phyloP scores from a whole-genome alignment of 306 rosid species.

The Notholithocarpus densiflorus region DNA sequence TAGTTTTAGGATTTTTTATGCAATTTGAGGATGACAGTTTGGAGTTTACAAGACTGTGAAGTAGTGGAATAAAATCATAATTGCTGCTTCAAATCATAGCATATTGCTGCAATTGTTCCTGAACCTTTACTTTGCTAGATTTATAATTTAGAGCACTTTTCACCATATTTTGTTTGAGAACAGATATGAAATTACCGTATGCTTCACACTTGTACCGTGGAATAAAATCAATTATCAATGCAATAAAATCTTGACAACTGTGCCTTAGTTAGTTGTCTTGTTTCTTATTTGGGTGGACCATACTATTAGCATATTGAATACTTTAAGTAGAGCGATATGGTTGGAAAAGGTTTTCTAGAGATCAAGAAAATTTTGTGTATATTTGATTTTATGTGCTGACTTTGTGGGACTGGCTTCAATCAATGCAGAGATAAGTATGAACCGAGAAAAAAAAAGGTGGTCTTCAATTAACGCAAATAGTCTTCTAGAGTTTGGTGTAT shows the following conservation, averaged over 20 bases:
- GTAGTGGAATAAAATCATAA: no score
- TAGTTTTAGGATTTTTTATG: no score
- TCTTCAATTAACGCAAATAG: not conserved
- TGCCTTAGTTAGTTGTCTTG: not conserved
- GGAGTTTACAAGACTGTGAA: no score
- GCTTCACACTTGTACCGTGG: not conserved
- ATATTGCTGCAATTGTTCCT: not conserved
- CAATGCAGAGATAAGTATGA: not conserved
- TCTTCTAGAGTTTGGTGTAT: not conserved
- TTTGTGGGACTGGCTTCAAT: not conserved
- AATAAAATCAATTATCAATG: not conserved
- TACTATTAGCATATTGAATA: not conserved
- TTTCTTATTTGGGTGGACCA: not conserved
- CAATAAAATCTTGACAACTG: not conserved
- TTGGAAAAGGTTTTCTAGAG: not conserved
- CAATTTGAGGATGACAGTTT: no score
- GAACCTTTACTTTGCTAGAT: not conserved
- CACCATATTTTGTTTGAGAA: not conserved
- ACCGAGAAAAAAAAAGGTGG: not conserved
- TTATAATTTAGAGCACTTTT: not conserved
- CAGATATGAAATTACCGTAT: not conserved
- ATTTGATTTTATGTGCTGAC: not conserved
- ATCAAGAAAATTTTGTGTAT: not conserved
- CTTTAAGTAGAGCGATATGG: not conserved
- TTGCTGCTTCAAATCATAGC: not conserved